phyloP scores from a whole-genome alignment of 2,329 filamentous ascomycete species.

The Cryphonectria japonica region DNA sequence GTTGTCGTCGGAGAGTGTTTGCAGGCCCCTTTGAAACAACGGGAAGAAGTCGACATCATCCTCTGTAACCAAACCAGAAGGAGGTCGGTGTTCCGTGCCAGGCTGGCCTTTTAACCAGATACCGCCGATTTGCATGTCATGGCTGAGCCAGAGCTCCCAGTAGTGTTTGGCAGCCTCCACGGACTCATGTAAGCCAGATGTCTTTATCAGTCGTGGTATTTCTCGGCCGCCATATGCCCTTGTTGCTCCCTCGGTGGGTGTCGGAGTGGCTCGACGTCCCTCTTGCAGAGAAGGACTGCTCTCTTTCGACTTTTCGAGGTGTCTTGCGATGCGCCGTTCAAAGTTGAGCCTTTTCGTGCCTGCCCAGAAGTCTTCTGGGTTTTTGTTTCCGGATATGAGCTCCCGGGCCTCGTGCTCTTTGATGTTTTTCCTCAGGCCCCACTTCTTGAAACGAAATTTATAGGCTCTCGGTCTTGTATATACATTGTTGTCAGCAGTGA shows the following conservation, averaged over 20 bases:
- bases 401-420: slow-evolving; percentile 14
- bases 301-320: slow-evolving; percentile 6
- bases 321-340: slow-evolving; percentile 7
- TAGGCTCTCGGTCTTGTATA: slow-evolving; percentile 1
- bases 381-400: slow-evolving; percentile 3
- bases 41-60: slow-evolving; percentile 5
- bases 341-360: slow-evolving; percentile 3
- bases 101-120: neutral
- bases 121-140: neutral
- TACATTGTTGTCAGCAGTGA: neutral
- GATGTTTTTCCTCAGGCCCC: slow-evolving; percentile 9
- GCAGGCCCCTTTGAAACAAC: neutral
- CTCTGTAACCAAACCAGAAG: neutral
- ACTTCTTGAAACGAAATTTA: slow-evolving; percentile 15
- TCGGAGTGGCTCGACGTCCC: neutral
- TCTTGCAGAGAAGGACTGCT: neutral
- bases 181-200: neutral
- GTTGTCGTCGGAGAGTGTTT: neutral
- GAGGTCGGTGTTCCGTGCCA: neutral
- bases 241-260: neutral
- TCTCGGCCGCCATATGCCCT: neutral
- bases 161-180: slow-evolving; percentile 1
- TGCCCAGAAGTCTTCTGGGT: slow-evolving; percentile 7
- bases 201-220: neutral
- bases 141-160: slow-evolving; percentile 5